Base-by-base conservation (phyloP, 148 eudicot genomes). In the Chenopodium quinoa region DNA sequence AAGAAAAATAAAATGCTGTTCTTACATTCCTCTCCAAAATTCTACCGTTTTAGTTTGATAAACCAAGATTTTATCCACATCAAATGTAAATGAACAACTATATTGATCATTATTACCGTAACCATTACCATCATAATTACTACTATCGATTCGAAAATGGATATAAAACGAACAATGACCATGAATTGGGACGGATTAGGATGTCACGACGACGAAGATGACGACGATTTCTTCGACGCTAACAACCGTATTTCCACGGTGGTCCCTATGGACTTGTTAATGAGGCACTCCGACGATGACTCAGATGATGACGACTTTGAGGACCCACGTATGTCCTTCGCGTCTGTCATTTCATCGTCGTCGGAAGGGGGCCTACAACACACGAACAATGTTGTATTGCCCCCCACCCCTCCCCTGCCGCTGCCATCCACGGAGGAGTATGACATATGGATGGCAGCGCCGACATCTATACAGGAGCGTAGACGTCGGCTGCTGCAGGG, bases 401-500 rank as follows among this genome's bases (percentile, higher is more conserved):
- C 75, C 76, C 70, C 16, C 76, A 40, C 78, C 78, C 27, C 80
- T 58, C n/a, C 40, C 29, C 7, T 80, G 0, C 54, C 78, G 8
- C 80, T 78, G 1, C 78, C 31, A 16, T 82, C 77, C 1, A 81
- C 85, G 32, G 89, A 81, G 2, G 82, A 87, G 14, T 96, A 92
- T 52, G 88, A 90, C 74, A 83, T 96, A 79, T 96, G 99, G 99
- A 89, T 91, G 90, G 87, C 89, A 0, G 94, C 93, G 0, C 98
- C 99, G 0, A 89, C 90, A 1, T 90, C 93, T 1, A 88, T 96
- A 56, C 80, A 90, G 17, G 99, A 96, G 56, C 87, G 99, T 1
- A 89, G 99, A 4, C 78, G 80, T 32, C 79, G 91, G 32, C 88
- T 96, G 73, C 76, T 96, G 8, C 97, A 92, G 54, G 98, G 92